Percentiles rank a stretch among this genome's conserved stretches.
Conservation (phyloP, 2,329 filamentous ascomycete species). For the Cadophora malorum region DNA sequence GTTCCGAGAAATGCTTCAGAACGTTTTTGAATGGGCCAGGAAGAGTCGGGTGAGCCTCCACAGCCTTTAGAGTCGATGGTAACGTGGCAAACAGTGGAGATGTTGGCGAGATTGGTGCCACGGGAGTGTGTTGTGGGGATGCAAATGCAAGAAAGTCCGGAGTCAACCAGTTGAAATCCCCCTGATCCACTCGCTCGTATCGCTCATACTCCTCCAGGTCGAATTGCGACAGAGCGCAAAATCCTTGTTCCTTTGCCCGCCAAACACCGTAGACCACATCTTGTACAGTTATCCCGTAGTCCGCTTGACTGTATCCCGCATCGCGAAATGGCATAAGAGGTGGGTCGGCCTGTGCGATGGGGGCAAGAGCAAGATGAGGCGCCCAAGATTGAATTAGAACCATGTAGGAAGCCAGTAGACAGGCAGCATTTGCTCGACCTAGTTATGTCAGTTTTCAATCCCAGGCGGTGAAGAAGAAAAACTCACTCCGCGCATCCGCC, state of each 20-base stretch:
- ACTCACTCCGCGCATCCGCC: conserved; percentile 86
- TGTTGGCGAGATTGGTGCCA: conserved; percentile 72
- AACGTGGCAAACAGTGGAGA: conserved; percentile 77
- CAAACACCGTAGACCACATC: conserved; percentile 98
- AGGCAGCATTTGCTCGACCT: conserved; percentile 93
- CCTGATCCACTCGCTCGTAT: conserved; percentile 95
- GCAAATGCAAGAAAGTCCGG: conserved; percentile 96
- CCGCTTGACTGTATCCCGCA: conserved; percentile 96
- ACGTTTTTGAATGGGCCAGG: conserved; percentile 96
- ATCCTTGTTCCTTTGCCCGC: conserved; percentile 96
- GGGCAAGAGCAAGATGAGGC: conserved; percentile 91
- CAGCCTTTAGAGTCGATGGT: conserved; percentile 76
- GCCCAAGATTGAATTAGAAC: conserved; percentile 98
- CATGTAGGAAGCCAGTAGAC: conserved; percentile 97
- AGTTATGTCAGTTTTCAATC: conserved; percentile 36
- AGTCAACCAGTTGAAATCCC: conserved; percentile 99
- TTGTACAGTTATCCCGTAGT: conserved; percentile 94
- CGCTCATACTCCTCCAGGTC: conserved; percentile 96
- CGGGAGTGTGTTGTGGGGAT: conserved; percentile 84
- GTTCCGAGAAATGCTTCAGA: conserved; percentile 83
- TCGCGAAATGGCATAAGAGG: conserved; percentile 99
- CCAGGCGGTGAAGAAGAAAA: conserved; percentile 22
- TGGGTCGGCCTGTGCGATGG: conserved; percentile 95
- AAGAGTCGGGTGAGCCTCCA: conserved; percentile 73
- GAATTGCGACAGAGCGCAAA: conserved; percentile 91